Evolutionary conservation across 176 grass and related monocot genomes (phyloP).

Genomic region (Chloris gayana): DNA sequence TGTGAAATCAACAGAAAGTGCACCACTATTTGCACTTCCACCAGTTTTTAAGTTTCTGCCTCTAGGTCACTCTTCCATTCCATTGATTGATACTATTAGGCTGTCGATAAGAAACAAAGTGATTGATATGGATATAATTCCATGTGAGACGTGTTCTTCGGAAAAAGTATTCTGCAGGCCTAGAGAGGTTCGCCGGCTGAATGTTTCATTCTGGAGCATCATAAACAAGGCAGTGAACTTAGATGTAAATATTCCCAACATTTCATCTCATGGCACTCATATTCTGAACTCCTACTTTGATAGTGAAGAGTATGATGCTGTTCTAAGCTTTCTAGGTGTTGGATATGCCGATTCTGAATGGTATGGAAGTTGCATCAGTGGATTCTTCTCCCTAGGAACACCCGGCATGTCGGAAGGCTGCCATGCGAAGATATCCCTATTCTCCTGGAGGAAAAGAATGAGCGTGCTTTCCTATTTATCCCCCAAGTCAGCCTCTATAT

Average conservation of each 20-base stretch:
- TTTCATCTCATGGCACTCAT: constrained; percentile 48
- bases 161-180: constrained; percentile 44
- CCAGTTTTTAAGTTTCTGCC: constrained; percentile 61
- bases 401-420: too few relatives aligned
- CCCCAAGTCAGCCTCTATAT: too few relatives aligned
- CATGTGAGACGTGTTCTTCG: constrained; percentile 36
- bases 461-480: too few relatives aligned
- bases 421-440: too few relatives aligned
- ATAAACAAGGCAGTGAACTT: constrained; percentile 32
- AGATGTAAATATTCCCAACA: constrained; percentile 30
- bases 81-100: constrained; percentile 40
- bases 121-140: constrained; percentile 35
- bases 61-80: constrained; percentile 20
- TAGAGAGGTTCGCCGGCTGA: constrained; percentile 34
- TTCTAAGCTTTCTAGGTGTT: constrained; percentile 46
- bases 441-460: too few relatives aligned
- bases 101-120: constrained; percentile 41
- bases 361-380: constrained; percentile 51
- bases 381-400: too few relatives aligned
- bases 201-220: constrained; percentile 44
- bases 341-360: constrained; percentile 35
- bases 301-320: constrained; percentile 33
- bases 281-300: constrained; percentile 55
- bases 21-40: constrained; percentile 33
- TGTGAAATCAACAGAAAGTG: constrained; percentile 31